Base-by-base conservation (phyloP, 2,329 filamentous ascomycete genomes). In the Apiospora marii region DNA sequence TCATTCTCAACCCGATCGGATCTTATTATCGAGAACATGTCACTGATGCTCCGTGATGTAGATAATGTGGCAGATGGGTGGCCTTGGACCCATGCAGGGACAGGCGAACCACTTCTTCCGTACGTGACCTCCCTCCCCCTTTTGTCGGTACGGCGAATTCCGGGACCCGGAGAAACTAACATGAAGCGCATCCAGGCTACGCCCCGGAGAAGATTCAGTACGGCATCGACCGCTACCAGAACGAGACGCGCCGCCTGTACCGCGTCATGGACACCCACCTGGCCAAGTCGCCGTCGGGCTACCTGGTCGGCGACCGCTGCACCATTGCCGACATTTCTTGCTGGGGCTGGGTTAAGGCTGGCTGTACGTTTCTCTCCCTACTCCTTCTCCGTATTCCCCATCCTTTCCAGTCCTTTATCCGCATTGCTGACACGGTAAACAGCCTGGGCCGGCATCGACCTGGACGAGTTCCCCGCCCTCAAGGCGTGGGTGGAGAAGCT, bases 31-130 rank as follows among this genome's bases (percentile, higher is more conserved):
- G 30, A 64, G 19, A 10, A 16, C 58, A 61, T 22, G 24, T 19
- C n/a, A 19, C 58, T 70, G 6, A 70, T 14, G 37, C 24, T n/a
- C 16, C 4, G 58, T 14, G 34, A 37, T 64, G 10, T 98, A 94
- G 94, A 87, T 90, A 75, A 72, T 83, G 46, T 94, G 91, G 87
- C 91, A 95, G 83, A 96, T 95, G 83, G 92, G 91, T 1, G 94
- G 94, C 1, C 85, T 95, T 0, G 93, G 93, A 0, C 94, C 94
- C 0, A 96, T 95, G 93, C 93, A 96, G 79, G 92, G 89, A 72
- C 94, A 97, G 81, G 89, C 94, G 70, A 95, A 97, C 83, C 94
- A 97, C 83, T 97, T 97, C 83, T 85, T 85, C 68, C 89, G 93
- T 88, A 78, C 70, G 86, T 80, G 13, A 12, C 3, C 19, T 8